Base-by-base conservation (phyloP, 2,329 filamentous ascomycete genomes). In the Penicillium oxalicum region DNA sequence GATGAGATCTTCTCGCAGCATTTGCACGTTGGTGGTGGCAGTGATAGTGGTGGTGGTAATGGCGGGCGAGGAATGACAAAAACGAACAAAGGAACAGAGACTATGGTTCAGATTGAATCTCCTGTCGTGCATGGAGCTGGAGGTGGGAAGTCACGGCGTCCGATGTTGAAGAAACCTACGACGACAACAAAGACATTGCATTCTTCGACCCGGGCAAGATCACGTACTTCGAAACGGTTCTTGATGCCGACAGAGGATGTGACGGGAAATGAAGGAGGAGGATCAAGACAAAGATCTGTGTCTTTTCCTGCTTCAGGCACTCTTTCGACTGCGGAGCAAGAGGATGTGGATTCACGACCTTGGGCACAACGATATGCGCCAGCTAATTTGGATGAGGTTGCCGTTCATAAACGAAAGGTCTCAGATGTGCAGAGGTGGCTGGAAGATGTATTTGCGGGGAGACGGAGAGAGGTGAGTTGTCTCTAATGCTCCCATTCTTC, bases 321-420 rank as follows among this genome's bases (percentile, higher is more conserved):
- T 11, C 7, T 8, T 2, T 32, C 29, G 7, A 11, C 8, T 32
- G 29, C 29, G 29, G 29, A 8, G 29, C 29, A 8, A 5, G 29
- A 11, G 9, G 36, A 55, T 27, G 24, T 28, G 33, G 84, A 89
- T 56, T 70, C 76, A 42, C 79, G 86, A 45, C 90, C 91, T 3
- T 97, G 91, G 91, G 87, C 87, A 12, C 91, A 96, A 58, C 82
- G 84, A 57, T 97, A 89, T 67, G 84, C 81, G 2, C 91, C 91
- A 0, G 61, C 67, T 2, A 86, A 80, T 57, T 67, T 96, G 9
- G 83, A 90, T 12, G 91, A 97, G 70, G 74, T 98, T 40, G 91
- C 87, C 0, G 91, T 98, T 13, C 91, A 98, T 68, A 96, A 94
- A 74, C 93, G 82, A 60, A 98, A 98, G 68, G 87, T 97, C 5